These are phyloP conservation scores for Ceratopteris richardii DNA, from an alignment of 75 land plant genomes.

Conservation along the genomic window DNA sequence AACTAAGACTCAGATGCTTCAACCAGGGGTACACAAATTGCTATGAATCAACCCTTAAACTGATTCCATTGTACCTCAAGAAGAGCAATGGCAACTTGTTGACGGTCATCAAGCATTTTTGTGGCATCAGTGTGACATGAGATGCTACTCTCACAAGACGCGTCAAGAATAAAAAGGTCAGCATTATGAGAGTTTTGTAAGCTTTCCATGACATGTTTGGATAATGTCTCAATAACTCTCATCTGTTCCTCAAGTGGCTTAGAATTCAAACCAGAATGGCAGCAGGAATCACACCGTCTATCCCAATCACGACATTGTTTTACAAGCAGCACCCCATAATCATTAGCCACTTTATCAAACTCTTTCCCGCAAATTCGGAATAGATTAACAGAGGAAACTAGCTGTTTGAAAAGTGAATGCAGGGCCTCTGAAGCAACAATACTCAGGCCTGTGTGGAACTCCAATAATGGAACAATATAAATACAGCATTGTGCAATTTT, in stretches of 20 bases:
- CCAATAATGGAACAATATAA: not conserved
- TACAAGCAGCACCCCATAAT: not conserved
- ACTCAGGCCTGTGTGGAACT: conserved; percentile 1
- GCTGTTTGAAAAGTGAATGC: not conserved
- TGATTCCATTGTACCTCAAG: not conserved
- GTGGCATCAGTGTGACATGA: not conserved
- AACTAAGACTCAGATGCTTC: not conserved
- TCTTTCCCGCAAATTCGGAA: not conserved
- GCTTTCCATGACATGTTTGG: no score
- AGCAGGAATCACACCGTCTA: not conserved
- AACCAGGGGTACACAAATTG: not conserved
- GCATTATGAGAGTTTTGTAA: no score
- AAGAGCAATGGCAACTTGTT: not conserved
- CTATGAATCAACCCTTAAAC: not conserved
- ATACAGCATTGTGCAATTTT: conserved; percentile 2
- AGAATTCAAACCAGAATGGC: not conserved
- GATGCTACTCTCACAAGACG: not conserved
- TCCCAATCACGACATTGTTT: not conserved
- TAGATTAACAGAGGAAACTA: not conserved
- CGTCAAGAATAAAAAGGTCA: not conserved
- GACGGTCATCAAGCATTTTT: not conserved
- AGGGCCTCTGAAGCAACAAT: conserved; percentile 4
- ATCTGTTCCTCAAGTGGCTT: not conserved
- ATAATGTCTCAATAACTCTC: not conserved
- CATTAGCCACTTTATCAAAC: not conserved